Conservation (phyloP, 768 basidiomycete genomes). For the Crassisporium funariophilum region DNA sequence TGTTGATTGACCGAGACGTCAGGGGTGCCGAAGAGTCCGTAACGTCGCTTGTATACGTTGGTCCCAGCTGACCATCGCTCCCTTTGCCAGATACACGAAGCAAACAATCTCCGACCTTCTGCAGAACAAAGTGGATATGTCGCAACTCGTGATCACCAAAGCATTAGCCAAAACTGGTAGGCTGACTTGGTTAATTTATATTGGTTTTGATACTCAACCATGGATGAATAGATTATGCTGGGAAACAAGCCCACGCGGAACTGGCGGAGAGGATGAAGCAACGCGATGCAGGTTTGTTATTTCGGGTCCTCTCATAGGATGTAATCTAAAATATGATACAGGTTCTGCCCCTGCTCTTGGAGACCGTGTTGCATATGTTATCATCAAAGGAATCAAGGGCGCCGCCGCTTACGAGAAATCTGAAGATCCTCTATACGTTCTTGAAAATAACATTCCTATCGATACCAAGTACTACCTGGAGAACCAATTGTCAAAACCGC, state of each 20-base stretch:
- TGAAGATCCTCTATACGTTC: conserved; percentile 95
- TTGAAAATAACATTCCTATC: conserved; percentile 97
- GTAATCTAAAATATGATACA: too few species aligned
- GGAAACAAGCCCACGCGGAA: conserved; percentile 96
- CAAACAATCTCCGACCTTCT: conserved; percentile 90
- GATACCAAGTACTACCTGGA: conserved; percentile 98
- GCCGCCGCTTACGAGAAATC: conserved; percentile 99
- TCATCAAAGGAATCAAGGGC: conserved; percentile 95
- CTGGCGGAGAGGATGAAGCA: conserved; percentile 94
- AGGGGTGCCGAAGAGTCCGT: conserved; percentile 87
- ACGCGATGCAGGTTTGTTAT: conserved; percentile 78
- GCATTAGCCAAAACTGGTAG: conserved; percentile 86
- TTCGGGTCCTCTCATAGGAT: too few species aligned
- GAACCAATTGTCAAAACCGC: conserved; percentile 95
- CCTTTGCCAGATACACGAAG: conserved; percentile 83
- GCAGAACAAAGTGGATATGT: conserved; percentile 98
- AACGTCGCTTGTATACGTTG: neutral
- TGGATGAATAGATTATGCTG: conserved; percentile 71
- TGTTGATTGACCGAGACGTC: conserved; percentile 95
- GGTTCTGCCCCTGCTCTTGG: conserved; percentile 97
- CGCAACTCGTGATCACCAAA: conserved; percentile 98
- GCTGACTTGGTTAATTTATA: conserved; percentile 18
- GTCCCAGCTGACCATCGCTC: conserved; percentile 10
- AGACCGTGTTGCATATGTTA: conserved; percentile 98
- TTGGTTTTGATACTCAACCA: conserved; percentile 1